Conservation (phyloP, 2,329 filamentous ascomycete genomes). For the Blumeria graminis region DNA sequence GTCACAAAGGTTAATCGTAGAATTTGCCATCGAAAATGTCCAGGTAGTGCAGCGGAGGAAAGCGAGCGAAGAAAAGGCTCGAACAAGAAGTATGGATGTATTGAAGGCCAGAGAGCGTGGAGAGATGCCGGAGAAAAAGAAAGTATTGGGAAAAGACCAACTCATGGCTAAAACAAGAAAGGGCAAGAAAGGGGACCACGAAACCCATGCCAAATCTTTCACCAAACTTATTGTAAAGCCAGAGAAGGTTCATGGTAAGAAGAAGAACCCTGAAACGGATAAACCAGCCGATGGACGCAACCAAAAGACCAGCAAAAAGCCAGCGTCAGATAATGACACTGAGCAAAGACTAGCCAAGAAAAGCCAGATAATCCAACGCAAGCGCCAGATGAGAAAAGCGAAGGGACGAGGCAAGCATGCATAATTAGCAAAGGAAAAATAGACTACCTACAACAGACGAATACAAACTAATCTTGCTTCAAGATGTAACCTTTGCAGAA, state of each 20-base stretch:
- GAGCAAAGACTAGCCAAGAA: conserved; percentile 33
- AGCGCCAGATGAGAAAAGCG: conserved; percentile 54
- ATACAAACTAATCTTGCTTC: no score
- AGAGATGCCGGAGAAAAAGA: conserved; percentile 15
- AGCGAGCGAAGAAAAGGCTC: conserved; percentile 33
- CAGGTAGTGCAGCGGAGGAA: conserved; percentile 71
- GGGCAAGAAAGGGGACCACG: conserved; percentile 12
- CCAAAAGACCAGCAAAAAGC: not conserved
- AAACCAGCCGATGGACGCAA: not conserved
- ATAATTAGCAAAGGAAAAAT: no score
- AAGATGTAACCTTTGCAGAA: no score
- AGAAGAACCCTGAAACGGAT: conserved; percentile 5
- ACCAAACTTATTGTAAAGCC: not conserved
- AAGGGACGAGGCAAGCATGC: not conserved
- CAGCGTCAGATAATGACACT: conserved; percentile 8
- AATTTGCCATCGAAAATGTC: conserved; percentile 95
- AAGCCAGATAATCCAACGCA: conserved; percentile 66
- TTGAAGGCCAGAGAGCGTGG: conserved; percentile 14
- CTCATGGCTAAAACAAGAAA: conserved; percentile 17
- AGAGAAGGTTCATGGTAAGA: not conserved
- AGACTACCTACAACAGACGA: no score
- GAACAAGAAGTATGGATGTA: conserved; percentile 17
- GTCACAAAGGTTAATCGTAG: conserved; percentile 75
- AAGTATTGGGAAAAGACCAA: conserved; percentile 11
- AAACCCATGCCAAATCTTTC: not conserved